Evolutionary conservation across 306 rosid species (phyloP).

Genomic region (Sechiopsis laciniata): DNA sequence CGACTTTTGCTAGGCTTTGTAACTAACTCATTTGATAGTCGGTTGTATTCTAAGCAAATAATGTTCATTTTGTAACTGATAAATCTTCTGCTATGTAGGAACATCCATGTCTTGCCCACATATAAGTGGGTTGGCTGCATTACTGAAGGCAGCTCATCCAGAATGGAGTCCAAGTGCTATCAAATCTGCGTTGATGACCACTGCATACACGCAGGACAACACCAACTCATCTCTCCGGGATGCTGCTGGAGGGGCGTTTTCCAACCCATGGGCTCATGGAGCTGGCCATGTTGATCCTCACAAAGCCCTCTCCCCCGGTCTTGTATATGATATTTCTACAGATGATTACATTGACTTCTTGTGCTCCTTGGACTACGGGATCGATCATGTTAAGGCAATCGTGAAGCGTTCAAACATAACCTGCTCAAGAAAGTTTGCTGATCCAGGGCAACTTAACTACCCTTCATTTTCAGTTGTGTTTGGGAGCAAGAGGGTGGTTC

Average conservation of each 20-base stretch:
- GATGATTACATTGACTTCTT: slow-evolving; percentile 55
- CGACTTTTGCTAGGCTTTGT: too few species aligned
- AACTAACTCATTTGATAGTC: too few species aligned
- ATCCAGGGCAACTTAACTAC: slow-evolving; percentile 83
- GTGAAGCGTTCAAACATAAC: slow-evolving; percentile 42
- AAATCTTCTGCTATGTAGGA: slow-evolving; percentile 33
- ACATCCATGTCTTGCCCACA: slow-evolving; percentile 99
- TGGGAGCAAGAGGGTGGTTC: slow-evolving; percentile 54
- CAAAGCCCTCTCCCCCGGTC: slow-evolving; percentile 75
- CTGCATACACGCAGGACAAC: slow-evolving; percentile 73
- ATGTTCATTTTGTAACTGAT: not conserved
- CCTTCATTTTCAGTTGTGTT: slow-evolving; percentile 75
- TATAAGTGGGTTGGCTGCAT: slow-evolving; percentile 77
- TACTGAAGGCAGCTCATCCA: slow-evolving; percentile 92
- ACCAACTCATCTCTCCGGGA: slow-evolving; percentile 58
- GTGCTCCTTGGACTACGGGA: slow-evolving; percentile 63
- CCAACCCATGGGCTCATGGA: slow-evolving; percentile 80
- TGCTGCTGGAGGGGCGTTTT: slow-evolving; percentile 42
- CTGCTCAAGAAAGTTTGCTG: slow-evolving; percentile 45
- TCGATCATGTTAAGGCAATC: slow-evolving; percentile 45
- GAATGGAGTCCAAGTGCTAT: slow-evolving; percentile 91
- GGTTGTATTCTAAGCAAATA: too few species aligned
- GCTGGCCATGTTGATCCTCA: slow-evolving; percentile 84
- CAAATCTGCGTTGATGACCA: slow-evolving; percentile 88
- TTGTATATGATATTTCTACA: slow-evolving; percentile 54